Percentiles rank a stretch among this genome's conserved stretches.
phyloP scores from a whole-genome alignment of 495 filamentous ascomycete species.

The Neurospora sp. region DNA sequence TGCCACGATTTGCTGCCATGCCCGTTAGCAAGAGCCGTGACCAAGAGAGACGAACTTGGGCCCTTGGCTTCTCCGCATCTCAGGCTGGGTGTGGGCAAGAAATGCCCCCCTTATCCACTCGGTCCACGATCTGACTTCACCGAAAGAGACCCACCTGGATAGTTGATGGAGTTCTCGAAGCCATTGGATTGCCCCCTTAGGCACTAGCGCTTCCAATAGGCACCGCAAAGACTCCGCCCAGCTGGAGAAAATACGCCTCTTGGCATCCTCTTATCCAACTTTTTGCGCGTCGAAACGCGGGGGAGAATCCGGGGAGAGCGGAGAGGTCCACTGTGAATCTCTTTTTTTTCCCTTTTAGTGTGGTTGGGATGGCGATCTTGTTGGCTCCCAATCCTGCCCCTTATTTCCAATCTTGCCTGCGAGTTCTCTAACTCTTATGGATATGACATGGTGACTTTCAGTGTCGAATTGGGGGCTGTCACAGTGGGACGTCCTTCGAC shows the following conservation, averaged over 20 bases:
- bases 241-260: background rate
- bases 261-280: background rate
- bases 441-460: background rate
- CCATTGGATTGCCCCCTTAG: constrained; percentile 2
- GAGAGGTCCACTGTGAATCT: background rate
- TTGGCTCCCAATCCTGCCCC: background rate
- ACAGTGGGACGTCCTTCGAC: background rate
- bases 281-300: background rate
- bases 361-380: background rate
- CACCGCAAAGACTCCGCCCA: constrained; percentile 1
- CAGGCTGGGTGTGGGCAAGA: background rate
- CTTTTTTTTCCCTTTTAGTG: background rate
- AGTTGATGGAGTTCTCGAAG: constrained; percentile 2
- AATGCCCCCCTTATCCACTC: constrained; percentile 3
- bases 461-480: background rate
- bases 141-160: background rate
- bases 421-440: background rate
- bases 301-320: background rate
- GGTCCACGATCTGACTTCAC: background rate
- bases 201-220: constrained; percentile 4
- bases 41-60: background rate
- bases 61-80: constrained; percentile 9
- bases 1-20: background rate
- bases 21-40: constrained; percentile 10
- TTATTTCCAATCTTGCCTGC: background rate